Conservation (phyloP, 805 yeast genomes). For the Huiozyma sinensis region DNA sequence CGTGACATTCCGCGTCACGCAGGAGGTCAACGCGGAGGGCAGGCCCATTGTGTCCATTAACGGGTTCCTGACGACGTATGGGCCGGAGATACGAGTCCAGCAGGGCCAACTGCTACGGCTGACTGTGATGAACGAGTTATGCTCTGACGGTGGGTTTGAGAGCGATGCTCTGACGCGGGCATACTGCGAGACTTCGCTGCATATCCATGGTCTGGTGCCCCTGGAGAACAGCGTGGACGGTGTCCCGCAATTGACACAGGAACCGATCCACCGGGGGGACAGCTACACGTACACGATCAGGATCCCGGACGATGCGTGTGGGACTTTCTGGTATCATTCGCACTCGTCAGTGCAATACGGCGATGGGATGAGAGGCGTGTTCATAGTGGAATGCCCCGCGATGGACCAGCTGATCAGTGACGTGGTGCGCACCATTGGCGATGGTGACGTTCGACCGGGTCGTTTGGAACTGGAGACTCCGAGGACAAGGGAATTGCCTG, state of each 20-base stretch:
- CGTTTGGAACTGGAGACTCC: background rate
- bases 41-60: constrained; percentile 18
- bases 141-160: constrained; percentile 12
- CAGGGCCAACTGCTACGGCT: constrained; percentile 17
- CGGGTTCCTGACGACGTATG: constrained; percentile 10
- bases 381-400: constrained; percentile 34
- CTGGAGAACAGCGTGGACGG: constrained; percentile 37
- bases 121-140: constrained; percentile 13
- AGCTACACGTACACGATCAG: constrained; percentile 41
- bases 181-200: constrained; percentile 31
- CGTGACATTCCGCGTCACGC: too few relatives aligned
- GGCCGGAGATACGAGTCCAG: constrained; percentile 16
- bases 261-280: constrained; percentile 58
- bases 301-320: constrained; percentile 34
- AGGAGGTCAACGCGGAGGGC: constrained; percentile 1
- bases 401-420: constrained; percentile 18
- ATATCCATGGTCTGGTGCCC: constrained; percentile 44
- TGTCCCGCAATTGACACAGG: constrained; percentile 42
- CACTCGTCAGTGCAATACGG: constrained; percentile 40
- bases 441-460: background rate
- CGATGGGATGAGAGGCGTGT: constrained; percentile 41
- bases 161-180: constrained; percentile 8
- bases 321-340: constrained; percentile 50
- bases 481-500: background rate
- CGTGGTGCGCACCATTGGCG: background rate